Evolutionary conservation across 164 flowering plant species (phyloP).

Genomic region (Piper longum): DNA sequence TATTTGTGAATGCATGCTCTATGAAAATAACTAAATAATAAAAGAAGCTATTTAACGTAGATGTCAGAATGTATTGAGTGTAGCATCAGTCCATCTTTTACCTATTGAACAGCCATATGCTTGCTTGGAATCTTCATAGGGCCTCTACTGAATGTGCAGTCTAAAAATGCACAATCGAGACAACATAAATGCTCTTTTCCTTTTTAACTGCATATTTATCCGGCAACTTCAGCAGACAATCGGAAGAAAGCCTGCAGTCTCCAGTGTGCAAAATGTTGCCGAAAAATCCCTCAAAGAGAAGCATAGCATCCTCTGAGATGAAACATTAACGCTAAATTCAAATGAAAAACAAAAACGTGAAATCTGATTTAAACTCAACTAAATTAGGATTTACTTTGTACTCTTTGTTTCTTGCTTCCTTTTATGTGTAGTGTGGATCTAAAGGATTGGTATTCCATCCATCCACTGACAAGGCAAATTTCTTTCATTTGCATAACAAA

Average conservation of each 20-base stretch:
- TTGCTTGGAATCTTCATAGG: slow-evolving; percentile 45
- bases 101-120: slow-evolving; percentile 57
- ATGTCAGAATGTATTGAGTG: too few species aligned
- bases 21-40: too few species aligned
- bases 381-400: too few species aligned
- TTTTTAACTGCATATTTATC: slow-evolving; percentile 47
- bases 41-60: too few species aligned
- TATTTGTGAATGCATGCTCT: too few species aligned
- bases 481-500: too few species aligned
- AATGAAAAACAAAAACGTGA: neutral
- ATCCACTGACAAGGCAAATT: too few species aligned
- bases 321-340: neutral
- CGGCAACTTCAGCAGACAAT: slow-evolving; percentile 52
- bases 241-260: slow-evolving; percentile 73
- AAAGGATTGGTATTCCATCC: too few species aligned
- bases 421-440: too few species aligned
- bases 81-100: slow-evolving; percentile 8
- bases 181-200: slow-evolving; percentile 34
- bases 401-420: too few species aligned
- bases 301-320: slow-evolving; percentile 87
- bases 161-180: slow-evolving; percentile 65
- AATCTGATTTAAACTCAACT: too few species aligned
- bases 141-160: slow-evolving; percentile 73
- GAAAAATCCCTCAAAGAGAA: slow-evolving; percentile 73
- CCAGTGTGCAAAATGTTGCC: slow-evolving; percentile 89